Evolutionary conservation across 2,329 filamentous ascomycete genomes (phyloP), one percentile per base, ranked within the genome.

Genomic region (Drechmeria coniospora): DNA sequence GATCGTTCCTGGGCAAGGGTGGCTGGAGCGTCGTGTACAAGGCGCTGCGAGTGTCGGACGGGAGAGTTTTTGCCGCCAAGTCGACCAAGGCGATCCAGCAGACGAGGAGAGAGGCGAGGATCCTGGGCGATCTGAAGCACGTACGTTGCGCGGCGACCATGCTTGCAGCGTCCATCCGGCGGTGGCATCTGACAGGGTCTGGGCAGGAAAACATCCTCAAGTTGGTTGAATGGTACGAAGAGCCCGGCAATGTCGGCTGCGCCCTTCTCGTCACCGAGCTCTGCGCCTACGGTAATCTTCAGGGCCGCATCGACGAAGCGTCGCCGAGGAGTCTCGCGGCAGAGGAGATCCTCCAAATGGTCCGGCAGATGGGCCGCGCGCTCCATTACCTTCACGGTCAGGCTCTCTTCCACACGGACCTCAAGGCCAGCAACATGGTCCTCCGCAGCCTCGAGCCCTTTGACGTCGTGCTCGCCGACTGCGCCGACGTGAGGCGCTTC

Each of bases 341-440:
- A 8, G 23, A 16, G 1, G 39, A 46, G 5, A 35, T 42, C 2
- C 20, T 48, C 0, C 32, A 29, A 2, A 37, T 44, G 3, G 25
- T 41, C 15, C 23, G 27, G 1, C 49, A 53, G 23, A 26, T 46
- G 1, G 28, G 40, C 0, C 31, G 28, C 3, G 49, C 43, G 0
- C 30, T 52, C 4, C 33, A 35, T 11, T 50, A 45, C 23, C 30
- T 53, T 1, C 49, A 53, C 13, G 17, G 9, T 1, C 18, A 25
- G 15, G 31, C 28, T 0, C 32, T 43, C 1, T 46, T 43, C 11
- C 49, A 52, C 25, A 39, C 40, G 0, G 49, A 53, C 22, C 15
- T 53, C 20, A 53, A 53, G 28, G 47, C 48, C 0, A 36, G 39
- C 4, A 53, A 53, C 26, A 43, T 53, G 3, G 31, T 53, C 1